These are phyloP conservation scores for Anthostomella pinea DNA, from an alignment of 2,329 filamentous ascomycete species.

Conservation along the genomic window DNA sequence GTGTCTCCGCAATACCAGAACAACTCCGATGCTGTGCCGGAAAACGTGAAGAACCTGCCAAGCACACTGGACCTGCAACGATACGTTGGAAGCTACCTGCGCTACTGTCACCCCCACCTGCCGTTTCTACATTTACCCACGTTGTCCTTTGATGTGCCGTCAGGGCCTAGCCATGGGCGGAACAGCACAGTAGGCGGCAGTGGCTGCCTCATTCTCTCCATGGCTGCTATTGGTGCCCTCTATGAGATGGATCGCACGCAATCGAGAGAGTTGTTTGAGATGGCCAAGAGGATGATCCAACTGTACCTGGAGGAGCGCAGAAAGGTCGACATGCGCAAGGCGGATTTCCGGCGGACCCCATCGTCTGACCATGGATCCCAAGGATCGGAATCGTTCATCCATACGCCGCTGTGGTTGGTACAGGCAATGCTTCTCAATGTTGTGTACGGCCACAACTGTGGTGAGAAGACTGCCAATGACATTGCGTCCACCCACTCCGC, in stretches of 20 bases:
- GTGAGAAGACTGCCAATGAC: conserved; percentile 85
- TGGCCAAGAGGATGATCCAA: conserved; percentile 93
- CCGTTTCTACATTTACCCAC: conserved; percentile 94
- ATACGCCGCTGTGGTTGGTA: conserved; percentile 90
- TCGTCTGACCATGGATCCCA: conserved; percentile 46
- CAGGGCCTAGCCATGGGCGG: conserved; percentile 61
- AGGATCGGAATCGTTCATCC: conserved; percentile 57
- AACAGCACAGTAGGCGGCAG: conserved; percentile 68
- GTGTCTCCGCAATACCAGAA: conserved; percentile 51
- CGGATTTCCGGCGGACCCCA: conserved; percentile 53
- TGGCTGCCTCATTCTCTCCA: conserved; percentile 81
- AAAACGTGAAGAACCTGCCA: conserved; percentile 62
- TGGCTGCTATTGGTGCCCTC: conserved; percentile 70
- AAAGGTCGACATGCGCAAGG: conserved; percentile 74
- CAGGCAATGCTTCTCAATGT: conserved; percentile 97
- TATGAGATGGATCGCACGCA: conserved; percentile 81
- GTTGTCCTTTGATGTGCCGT: conserved; percentile 79
- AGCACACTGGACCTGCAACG: conserved; percentile 83
- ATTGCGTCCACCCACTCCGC: conserved; percentile 92
- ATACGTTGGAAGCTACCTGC: conserved; percentile 86
- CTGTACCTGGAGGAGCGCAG: conserved; percentile 88
- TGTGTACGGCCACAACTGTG: conserved; percentile 92
- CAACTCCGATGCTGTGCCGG: conserved; percentile 47
- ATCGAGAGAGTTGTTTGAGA: conserved; percentile 84
- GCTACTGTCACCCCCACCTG: conserved; percentile 89